Percentiles rank a stretch among this genome's conserved stretches.
These are phyloP conservation scores for Salicornia ramosissima DNA, from an alignment of 148 eudicot genomes.

Conservation along the genomic window DNA sequence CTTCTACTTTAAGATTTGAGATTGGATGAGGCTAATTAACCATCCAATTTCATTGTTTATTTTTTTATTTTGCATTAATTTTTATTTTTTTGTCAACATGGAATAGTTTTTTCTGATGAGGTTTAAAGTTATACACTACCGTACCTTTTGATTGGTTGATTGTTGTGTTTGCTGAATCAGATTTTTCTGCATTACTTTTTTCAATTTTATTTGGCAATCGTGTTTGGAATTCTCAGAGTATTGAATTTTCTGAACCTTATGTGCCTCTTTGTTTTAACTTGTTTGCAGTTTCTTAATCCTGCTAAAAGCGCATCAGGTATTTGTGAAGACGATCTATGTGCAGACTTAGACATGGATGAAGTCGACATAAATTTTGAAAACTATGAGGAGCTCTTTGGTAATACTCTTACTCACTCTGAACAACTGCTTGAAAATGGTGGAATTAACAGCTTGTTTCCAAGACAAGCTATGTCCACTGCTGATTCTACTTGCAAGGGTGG, in stretches of 20 bases:
- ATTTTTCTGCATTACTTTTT: not conserved
- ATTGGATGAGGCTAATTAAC: too few relatives aligned
- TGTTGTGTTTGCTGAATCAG: not conserved
- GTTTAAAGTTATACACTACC: too few relatives aligned
- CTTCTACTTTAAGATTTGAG: not conserved
- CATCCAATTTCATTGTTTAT: too few relatives aligned
- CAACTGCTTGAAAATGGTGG: conserved; percentile 45
- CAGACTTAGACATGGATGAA: conserved; percentile 39
- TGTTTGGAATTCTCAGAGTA: not conserved
- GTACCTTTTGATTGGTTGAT: too few relatives aligned
- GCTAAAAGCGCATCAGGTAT: conserved; percentile 37
- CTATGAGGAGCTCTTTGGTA: conserved; percentile 46
- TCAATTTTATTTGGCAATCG: not conserved
- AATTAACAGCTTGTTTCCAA: conserved; percentile 36
- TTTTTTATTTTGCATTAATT: too few relatives aligned
- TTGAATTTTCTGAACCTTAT: not conserved
- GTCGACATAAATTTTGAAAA: conserved; percentile 41
- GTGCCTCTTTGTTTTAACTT: conserved; percentile 19
- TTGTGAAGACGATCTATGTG: conserved; percentile 43
- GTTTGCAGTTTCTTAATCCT: conserved; percentile 36
- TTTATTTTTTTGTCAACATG: too few relatives aligned
- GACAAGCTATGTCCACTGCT: conserved; percentile 21
- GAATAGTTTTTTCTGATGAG: too few relatives aligned
- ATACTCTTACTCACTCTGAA: conserved; percentile 37
- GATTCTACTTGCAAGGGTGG: conserved; percentile 28